phyloP scores from a whole-genome alignment of 78 protist genomes.

The Capsaspora owczarzaki region DNA sequence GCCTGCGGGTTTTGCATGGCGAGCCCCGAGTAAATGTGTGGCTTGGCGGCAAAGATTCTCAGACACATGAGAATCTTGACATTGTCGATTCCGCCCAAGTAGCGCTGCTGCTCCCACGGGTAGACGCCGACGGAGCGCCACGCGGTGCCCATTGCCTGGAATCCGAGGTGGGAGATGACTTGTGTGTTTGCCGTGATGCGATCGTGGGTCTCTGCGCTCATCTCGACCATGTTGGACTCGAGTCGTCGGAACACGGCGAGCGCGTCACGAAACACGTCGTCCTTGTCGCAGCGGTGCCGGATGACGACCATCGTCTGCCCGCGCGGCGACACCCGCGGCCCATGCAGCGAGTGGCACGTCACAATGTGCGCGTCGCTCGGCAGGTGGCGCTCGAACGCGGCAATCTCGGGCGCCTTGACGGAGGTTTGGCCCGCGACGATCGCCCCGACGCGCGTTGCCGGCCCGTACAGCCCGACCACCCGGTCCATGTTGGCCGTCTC shows the following conservation, averaged over 20 bases:
- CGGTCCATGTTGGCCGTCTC: conserved; percentile 22
- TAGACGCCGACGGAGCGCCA: conserved; percentile 21
- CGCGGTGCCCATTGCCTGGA: conserved; percentile 41
- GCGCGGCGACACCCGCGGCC: conserved; percentile 18
- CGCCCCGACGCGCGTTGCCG: conserved; percentile 14
- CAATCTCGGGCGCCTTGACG: conserved; percentile 35
- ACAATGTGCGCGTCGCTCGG: conserved; percentile 25
- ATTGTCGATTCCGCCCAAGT: conserved; percentile 39
- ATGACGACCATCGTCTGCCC: conserved; percentile 31
- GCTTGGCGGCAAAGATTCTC: conserved; percentile 23
- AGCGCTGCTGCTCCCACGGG: conserved; percentile 33
- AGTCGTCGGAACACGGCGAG: background rate
- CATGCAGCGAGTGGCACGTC: conserved; percentile 44
- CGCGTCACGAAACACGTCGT: background rate
- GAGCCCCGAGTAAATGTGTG: conserved; percentile 35
- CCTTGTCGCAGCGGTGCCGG: conserved; percentile 8
- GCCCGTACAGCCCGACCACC: conserved; percentile 26
- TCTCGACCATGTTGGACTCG: conserved; percentile 14
- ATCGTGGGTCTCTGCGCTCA: conserved; percentile 38
- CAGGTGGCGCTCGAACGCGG: conserved; percentile 25
- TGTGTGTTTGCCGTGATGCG: conserved; percentile 39
- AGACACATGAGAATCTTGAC: conserved; percentile 25
- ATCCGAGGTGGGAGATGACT: conserved; percentile 34
- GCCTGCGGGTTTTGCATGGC: conserved; percentile 31
- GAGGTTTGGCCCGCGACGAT: conserved; percentile 25